phyloP scores from a whole-genome alignment of 1,284 basidiomycete genomes.

The Kalmanozyma brasiliensis region DNA sequence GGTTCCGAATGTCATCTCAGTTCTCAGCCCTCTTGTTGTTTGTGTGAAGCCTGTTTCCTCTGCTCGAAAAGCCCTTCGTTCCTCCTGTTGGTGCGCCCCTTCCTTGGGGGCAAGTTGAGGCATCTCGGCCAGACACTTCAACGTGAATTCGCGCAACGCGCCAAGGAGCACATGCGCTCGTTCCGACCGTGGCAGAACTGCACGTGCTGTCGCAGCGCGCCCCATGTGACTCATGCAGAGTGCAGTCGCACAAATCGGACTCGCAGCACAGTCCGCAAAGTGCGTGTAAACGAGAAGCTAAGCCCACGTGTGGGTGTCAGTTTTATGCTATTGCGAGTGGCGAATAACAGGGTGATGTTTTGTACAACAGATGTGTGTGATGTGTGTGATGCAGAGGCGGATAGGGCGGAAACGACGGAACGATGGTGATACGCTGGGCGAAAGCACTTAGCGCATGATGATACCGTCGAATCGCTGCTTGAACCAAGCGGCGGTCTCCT shows the following conservation, averaged over 20 bases:
- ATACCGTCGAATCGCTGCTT: constrained; percentile 78
- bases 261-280: background rate
- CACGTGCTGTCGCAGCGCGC: too few relatives aligned
- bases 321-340: constrained; percentile 35
- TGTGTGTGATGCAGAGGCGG: constrained; percentile 8
- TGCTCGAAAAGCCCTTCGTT: too few relatives aligned
- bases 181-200: too few relatives aligned
- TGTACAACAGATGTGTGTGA: constrained; percentile 27
- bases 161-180: too few relatives aligned
- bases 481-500: constrained; percentile 90
- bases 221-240: too few relatives aligned
- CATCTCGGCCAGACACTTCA: too few relatives aligned
- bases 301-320: constrained; percentile 27
- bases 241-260: too few relatives aligned
- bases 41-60: too few relatives aligned
- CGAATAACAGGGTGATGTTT: constrained; percentile 32
- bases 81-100: too few relatives aligned
- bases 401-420: background rate
- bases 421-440: background rate
- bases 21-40: background rate
- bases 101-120: too few relatives aligned
- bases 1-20: background rate
- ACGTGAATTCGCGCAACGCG: too few relatives aligned
- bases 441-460: constrained; percentile 60
- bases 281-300: constrained; percentile 26